phyloP scores from a whole-genome alignment of 1,284 basidiomycete species.

The Moesziomyces globuligerus region DNA sequence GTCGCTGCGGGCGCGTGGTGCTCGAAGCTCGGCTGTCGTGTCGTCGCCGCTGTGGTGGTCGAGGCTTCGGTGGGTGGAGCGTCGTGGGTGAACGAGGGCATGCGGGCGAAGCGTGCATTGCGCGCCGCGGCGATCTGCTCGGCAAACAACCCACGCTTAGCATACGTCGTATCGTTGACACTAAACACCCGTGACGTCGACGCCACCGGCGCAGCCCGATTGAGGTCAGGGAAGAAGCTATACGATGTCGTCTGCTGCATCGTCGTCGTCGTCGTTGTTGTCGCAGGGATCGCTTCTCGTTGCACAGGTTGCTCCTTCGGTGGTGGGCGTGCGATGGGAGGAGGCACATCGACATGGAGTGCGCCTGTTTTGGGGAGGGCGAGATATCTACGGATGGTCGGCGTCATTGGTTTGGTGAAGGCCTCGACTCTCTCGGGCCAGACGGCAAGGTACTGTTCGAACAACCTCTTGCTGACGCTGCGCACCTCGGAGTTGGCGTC shows the following conservation, averaged over 20 bases:
- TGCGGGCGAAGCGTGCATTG: constrained; percentile 26
- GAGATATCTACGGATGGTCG: constrained; percentile 69
- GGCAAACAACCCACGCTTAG: constrained; percentile 29
- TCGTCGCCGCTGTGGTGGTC: constrained; percentile 4
- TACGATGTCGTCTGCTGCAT: constrained; percentile 11
- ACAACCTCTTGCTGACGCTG: constrained; percentile 68
- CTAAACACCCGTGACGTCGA: background rate
- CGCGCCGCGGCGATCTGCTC: constrained; percentile 41
- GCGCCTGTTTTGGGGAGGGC: constrained; percentile 58
- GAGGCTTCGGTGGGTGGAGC: constrained; percentile 5
- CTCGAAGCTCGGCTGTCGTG: constrained; percentile 30
- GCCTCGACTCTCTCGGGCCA: constrained; percentile 70
- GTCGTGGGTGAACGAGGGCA: constrained; percentile 32
- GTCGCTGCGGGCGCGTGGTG: constrained; percentile 6
- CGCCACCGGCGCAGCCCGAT: no score
- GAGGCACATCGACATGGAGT: constrained; percentile 23
- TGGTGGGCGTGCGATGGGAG: background rate
- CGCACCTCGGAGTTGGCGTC: constrained; percentile 70
- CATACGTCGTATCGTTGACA: constrained; percentile 35
- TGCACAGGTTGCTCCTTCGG: background rate
- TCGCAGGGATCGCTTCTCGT: background rate
- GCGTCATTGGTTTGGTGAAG: constrained; percentile 70
- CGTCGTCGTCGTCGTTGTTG: background rate
- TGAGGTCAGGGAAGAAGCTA: constrained; percentile 33
- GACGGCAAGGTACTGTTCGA: constrained; percentile 66